Conservation (phyloP, 2,329 filamentous ascomycete species). For the Plectosphaerella cucumerina region DNA sequence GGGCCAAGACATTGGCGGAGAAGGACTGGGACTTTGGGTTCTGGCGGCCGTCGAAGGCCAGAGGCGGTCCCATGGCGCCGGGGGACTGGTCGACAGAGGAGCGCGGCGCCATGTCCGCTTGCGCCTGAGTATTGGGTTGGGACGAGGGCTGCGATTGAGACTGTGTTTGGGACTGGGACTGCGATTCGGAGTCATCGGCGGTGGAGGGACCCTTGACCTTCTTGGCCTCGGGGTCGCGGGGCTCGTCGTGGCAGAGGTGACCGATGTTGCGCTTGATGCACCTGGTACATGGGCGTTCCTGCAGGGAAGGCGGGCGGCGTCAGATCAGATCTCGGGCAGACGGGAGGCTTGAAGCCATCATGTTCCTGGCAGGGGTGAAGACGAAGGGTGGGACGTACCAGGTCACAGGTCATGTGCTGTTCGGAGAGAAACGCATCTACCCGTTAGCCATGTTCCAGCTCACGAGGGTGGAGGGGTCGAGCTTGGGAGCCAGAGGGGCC, state of each 20-base stretch:
- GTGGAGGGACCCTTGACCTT: slow-evolving; percentile 63
- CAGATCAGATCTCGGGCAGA: background rate
- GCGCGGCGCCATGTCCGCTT: slow-evolving; percentile 38
- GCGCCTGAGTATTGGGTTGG: background rate
- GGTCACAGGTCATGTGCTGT: slow-evolving; percentile 90
- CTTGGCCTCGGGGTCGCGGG: slow-evolving; percentile 77
- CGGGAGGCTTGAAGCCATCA: background rate
- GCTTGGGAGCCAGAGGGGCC: background rate
- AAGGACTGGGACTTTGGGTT: slow-evolving; percentile 6
- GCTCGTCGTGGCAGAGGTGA: slow-evolving; percentile 96
- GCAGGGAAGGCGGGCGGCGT: slow-evolving; percentile 23
- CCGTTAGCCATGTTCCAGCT: slow-evolving; percentile 38
- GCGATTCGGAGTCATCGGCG: slow-evolving; percentile 57
- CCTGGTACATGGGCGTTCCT: slow-evolving; percentile 94
- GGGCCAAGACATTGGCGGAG: slow-evolving; percentile 33
- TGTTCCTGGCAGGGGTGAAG: background rate
- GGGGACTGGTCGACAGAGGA: slow-evolving; percentile 51
- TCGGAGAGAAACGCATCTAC: slow-evolving; percentile 28
- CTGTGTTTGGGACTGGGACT: slow-evolving; percentile 25
- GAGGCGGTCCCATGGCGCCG: slow-evolving; percentile 52
- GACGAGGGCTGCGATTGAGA: slow-evolving; percentile 6
- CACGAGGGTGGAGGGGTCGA: background rate
- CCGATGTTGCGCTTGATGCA: slow-evolving; percentile 99
- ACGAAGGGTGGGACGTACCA: slow-evolving; percentile 54
- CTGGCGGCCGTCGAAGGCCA: slow-evolving; percentile 33